These are phyloP conservation scores for Heritiera fomes DNA, from an alignment of 345 rosid genomes.

Conservation along the genomic window DNA sequence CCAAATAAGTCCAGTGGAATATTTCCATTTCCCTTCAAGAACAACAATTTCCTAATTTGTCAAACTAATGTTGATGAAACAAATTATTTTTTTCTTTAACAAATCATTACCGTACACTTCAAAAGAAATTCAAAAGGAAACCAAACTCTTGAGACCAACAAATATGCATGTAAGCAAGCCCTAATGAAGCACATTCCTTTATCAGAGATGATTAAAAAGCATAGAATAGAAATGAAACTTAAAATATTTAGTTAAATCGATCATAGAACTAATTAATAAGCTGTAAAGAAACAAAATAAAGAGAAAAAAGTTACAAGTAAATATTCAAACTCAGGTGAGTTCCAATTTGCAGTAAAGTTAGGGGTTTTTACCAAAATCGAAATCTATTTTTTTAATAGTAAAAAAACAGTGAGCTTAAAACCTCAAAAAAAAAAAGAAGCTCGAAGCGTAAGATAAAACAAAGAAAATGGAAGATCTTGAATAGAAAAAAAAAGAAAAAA, in stretches of 20 bases:
- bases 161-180: not conserved
- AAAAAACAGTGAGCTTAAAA: not conserved
- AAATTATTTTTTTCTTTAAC: not conserved
- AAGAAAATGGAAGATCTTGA: not conserved
- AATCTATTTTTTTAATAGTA: not conserved
- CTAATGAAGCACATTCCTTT: conserved; percentile 1
- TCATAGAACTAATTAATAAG: not conserved
- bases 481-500: not conserved
- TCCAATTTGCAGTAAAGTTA: not conserved
- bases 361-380: not conserved
- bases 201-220: not conserved
- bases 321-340: not conserved
- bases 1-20: not conserved
- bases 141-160: not conserved
- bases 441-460: not conserved
- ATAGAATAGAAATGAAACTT: not conserved
- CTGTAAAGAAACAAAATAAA: not conserved
- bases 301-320: not conserved
- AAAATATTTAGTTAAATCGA: not conserved
- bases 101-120: not conserved
- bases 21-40: not conserved
- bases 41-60: not conserved
- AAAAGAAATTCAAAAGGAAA: not conserved
- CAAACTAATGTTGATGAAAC: no score
- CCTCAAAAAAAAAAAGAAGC: not conserved